Percentiles rank a stretch among this genome's conserved stretches.
These are phyloP conservation scores for Podosphaera aphanis DNA, from an alignment of 2,329 filamentous ascomycete genomes.

Conservation along the genomic window DNA sequence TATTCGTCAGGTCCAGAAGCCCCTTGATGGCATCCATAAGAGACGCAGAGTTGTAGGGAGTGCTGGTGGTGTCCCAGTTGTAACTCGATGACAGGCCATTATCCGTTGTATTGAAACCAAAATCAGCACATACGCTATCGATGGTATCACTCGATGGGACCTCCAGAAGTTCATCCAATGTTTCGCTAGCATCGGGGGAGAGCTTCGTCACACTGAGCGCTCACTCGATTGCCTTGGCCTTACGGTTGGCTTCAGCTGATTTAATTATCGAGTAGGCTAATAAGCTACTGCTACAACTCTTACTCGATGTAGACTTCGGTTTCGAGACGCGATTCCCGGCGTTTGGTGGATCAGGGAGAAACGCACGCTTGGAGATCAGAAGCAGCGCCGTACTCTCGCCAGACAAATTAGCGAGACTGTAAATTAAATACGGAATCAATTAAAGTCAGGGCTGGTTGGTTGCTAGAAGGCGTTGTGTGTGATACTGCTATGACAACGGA, in stretches of 20 bases:
- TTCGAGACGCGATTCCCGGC: background rate
- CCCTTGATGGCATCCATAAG: conserved; percentile 1
- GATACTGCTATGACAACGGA: too few relatives aligned
- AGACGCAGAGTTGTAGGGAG: background rate
- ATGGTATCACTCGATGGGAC: background rate
- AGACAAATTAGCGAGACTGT: background rate
- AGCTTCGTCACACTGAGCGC: background rate
- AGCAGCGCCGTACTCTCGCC: background rate
- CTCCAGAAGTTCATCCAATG: background rate
- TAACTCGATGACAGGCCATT: background rate
- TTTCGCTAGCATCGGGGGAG: background rate
- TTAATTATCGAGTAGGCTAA: background rate
- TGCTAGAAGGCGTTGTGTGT: background rate
- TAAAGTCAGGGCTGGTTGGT: background rate
- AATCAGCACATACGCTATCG: background rate
- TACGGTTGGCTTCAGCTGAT: background rate
- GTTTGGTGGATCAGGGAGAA: background rate
- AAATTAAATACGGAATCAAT: background rate
- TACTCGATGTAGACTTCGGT: background rate
- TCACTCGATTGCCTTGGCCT: background rate
- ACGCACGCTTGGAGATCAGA: background rate
- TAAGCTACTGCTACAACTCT: background rate
- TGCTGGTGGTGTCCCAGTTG: background rate
- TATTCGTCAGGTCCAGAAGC: background rate
- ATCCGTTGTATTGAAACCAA: background rate